phyloP scores from a whole-genome alignment of 2,329 filamentous ascomycete species.

The Fusarium haematococcum region DNA sequence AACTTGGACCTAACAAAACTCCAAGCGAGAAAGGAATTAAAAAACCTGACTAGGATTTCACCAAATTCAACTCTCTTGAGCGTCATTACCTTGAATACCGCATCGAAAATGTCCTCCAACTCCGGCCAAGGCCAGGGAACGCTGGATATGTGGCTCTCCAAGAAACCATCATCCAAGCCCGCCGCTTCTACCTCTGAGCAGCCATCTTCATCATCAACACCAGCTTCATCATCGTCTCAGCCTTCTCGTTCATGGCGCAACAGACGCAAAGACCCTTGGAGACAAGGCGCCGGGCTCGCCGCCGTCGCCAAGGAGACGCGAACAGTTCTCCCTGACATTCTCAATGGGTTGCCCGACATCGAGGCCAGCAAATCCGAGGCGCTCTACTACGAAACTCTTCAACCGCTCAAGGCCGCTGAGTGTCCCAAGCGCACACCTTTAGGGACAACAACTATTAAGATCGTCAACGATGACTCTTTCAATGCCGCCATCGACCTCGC shows the following conservation, averaged over 20 bases:
- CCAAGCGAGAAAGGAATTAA: not conserved
- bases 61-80: not conserved
- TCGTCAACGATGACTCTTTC: conserved; percentile 69
- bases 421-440: conserved; percentile 56
- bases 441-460: conserved; percentile 53
- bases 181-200: conserved; percentile 17
- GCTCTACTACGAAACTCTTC: conserved; percentile 51
- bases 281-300: conserved; percentile 49
- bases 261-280: conserved; percentile 29
- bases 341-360: conserved; percentile 57
- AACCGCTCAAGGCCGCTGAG: conserved; percentile 52
- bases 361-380: conserved; percentile 52
- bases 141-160: conserved; percentile 45
- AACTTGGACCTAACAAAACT: not conserved
- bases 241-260: conserved; percentile 10
- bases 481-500: conserved; percentile 63
- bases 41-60: not conserved
- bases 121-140: conserved; percentile 37
- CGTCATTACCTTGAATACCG: not conserved
- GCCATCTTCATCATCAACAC: conserved; percentile 12
- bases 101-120: conserved; percentile 20
- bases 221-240: conserved; percentile 15
- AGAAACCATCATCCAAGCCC: conserved; percentile 12
- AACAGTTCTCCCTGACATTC: conserved; percentile 58
- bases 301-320: conserved; percentile 61